Evolutionary conservation across 2,329 filamentous ascomycete species (phyloP), one percentile per base, ranked within the genome.

Genomic region (Chaetomiaceae sp.): DNA sequence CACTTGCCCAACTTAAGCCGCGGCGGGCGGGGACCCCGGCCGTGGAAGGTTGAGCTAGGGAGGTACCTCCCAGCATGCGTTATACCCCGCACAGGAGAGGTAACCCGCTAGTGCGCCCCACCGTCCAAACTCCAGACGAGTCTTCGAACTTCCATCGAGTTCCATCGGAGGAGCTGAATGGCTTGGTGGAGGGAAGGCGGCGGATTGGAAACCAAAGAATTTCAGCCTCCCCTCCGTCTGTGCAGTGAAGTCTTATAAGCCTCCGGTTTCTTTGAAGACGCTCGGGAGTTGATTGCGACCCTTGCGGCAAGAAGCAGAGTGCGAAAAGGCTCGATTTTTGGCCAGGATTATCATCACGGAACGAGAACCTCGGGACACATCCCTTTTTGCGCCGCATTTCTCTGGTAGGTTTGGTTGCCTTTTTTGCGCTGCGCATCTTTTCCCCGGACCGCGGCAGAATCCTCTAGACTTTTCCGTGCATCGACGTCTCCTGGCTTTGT

Each of bases 141-240:
- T 56, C 57, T 64, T 64, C 63, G 56, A 65, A 55, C 56, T 65
- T 65, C 63, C 56, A 65, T 62, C 39, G 59, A 59, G 58, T 65
- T 65, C 63, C 61, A 65, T 62, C 48, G 59, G 61, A 64, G 62
- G 63, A 62, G 59, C 63, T 62, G 60, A 61, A 59, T 53, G 58
- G 57, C 22, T 33, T 40, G 29, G 48, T 55, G 53, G 53, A 60
- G 55, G 59, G 58, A 61, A 62, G 58, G 61, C 58, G 55, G 56
- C 61, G 53, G 55, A 57, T 58, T 60, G 53, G 57, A 51, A 57
- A 54, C 53, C 55, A 47, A 20, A 60, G 59, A 59, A 58, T 59
- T 61, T 62, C 62, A 64, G 62, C 62, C 62, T 62, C 55, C 48
- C 47, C 53, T 44, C 37, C 38, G 20, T 44, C 37, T 44, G 20